Evolutionary conservation across 2,329 filamentous ascomycete genomes (phyloP), one percentile per base, ranked within the genome.

Genomic region (Aspergillus sp.): DNA sequence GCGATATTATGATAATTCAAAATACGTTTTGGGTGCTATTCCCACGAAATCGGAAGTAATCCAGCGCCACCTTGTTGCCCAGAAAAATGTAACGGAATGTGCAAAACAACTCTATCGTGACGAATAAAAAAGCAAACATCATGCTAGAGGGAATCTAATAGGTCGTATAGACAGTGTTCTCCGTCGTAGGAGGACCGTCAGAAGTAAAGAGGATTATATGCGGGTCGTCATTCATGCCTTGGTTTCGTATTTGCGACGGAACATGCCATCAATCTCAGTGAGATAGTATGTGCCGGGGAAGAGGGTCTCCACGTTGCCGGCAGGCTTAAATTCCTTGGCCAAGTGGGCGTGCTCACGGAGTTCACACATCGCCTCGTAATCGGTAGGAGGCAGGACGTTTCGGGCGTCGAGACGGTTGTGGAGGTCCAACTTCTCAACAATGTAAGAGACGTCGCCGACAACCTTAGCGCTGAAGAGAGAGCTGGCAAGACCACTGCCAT

Each of bases 311-410:
- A 82, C 70, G 53, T 86, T 86, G 57, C 90, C 90, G 68, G 82
- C 75, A 61, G 90, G 90, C 63, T 80, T 85, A 79, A 85, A 95
- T 79, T 86, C 80, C 82, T 93, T 93, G 81, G 92, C 84, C 64
- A 93, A 81, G 75, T 95, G 90, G 55, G 90, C 90, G 77, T 91
- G 84, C 79, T 95, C 89, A 73, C 90, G 89, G 66, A 93, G 82
- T 56, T 88, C 80, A 78, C 90, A 93, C 83, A 92, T 89, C 86
- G 85, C 79, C 71, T 93, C 90, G 71, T 91, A 95, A 24, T 84
- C 84, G 78, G 86, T 82, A 23, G 90, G 90, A 37, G 86, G 73
- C 24, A 95, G 86, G 46, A 83, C 82, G 58, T 83, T 84, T 65
- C 90, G 83, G 58, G 82, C 80, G 56, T 85, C 83, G 56, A 95